Evolutionary conservation across 495 filamentous ascomycete genomes (phyloP), one percentile per base, ranked within the genome.

Genomic region (Annulohypoxylon moriforme): DNA sequence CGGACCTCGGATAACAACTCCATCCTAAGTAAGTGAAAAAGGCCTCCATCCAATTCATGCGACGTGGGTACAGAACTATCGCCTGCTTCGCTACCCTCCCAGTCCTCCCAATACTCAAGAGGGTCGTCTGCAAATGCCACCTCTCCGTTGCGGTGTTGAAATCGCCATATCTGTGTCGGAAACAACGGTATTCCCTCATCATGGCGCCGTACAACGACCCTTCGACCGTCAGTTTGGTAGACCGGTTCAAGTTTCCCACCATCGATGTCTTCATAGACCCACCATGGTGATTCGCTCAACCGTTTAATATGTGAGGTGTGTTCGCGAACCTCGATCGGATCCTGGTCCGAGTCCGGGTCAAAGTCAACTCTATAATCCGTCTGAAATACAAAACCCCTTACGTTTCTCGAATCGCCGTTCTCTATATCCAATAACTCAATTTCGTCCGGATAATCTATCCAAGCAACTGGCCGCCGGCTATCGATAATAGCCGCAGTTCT

Each of bases 51-150:
- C 14, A 47, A 25, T 52, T 24, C 49, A 10, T 46, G 57, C 20
- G 62, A 38, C 34, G 16, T 49, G 0, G 65, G 55, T 24, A 62
- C 56, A 11, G 67, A 61, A 0, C 3, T 3, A 40, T 69, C 71
- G 13, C 71, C 71, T 0, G 70, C 70, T 14, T 73, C 52, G 38
- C 20, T 16, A 4, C 61, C 61, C 36, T 73, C 64, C 65, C 70
- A 73, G 33, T 68, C 70, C 16, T 68, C 55, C 40, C 53, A 73
- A 18, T 36, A 73, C 2, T 29, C 40, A 2, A 66, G 31, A 0
- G 71, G 65, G 18, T 73, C 71, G 18, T 61, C 31, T 13, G 64
- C 70, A 22, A 50, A 65, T 1, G 60, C 70, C 4, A 64, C 34
- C 31, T 73, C 60, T 14, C 64, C 60, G 55, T 68, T 57, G 2